phyloP scores from a whole-genome alignment of 2,329 filamentous ascomycete genomes.

The Aspergillus aculeatus region DNA sequence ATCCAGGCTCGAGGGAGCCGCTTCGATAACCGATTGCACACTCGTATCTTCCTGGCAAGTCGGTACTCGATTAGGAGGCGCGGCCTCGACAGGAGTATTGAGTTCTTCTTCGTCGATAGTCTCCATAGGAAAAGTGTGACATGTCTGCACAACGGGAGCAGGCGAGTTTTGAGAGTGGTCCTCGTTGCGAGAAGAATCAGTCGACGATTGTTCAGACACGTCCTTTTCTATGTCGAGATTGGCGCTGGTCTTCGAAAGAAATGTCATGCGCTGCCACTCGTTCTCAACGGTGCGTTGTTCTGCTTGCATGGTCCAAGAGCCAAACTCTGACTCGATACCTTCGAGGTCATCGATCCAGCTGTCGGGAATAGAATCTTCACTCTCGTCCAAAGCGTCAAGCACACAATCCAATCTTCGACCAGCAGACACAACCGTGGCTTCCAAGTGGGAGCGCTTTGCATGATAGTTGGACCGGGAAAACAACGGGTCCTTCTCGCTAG shows the following conservation, averaged over 20 bases:
- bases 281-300: conserved; percentile 71
- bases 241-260: conserved; percentile 7
- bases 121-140: conserved; percentile 20
- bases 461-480: conserved; percentile 42
- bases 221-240: neutral
- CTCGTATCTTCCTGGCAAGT: neutral
- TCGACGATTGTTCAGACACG: neutral
- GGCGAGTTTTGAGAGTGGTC: neutral
- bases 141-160: conserved; percentile 7
- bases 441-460: conserved; percentile 55
- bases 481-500: conserved; percentile 26
- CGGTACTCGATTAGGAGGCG: neutral
- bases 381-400: conserved; percentile 81
- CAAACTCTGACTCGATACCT: conserved; percentile 71
- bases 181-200: neutral
- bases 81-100: conserved; percentile 6
- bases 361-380: conserved; percentile 79
- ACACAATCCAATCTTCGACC: conserved; percentile 77
- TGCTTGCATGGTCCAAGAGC: conserved; percentile 75
- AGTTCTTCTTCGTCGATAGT: conserved; percentile 26
- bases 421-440: conserved; percentile 66
- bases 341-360: conserved; percentile 87
- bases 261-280: conserved; percentile 46
- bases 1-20: neutral
- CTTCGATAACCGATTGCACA: neutral